Evolutionary conservation across 495 filamentous ascomycete species (phyloP).

Genomic region (Penicillium longicatenatum): DNA sequence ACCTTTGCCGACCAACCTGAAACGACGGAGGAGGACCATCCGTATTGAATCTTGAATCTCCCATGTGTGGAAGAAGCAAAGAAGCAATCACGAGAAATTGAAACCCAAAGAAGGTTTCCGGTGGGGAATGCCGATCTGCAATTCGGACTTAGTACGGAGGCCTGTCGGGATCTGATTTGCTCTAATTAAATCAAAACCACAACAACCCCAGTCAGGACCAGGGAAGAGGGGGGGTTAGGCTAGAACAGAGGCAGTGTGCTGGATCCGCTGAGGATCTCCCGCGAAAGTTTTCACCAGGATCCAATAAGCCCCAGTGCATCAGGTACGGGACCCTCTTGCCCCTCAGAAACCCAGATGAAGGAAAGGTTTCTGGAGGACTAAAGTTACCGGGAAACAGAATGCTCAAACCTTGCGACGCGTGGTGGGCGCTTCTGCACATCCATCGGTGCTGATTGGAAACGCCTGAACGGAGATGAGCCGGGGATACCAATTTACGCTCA

Average conservation of each 20-base stretch:
- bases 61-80: conserved; percentile 5
- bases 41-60: conserved; percentile 16
- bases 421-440: conserved; percentile 20
- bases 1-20: conserved; percentile 17
- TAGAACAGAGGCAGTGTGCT: conserved; percentile 7
- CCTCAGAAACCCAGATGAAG: conserved; percentile 9
- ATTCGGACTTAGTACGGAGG: background rate
- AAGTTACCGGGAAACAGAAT: conserved; percentile 24
- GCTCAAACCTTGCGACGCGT: conserved; percentile 23
- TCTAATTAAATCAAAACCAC: background rate
- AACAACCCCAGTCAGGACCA: background rate
- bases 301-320: conserved; percentile 29
- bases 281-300: conserved; percentile 36
- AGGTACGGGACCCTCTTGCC: conserved; percentile 30
- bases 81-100: conserved; percentile 1
- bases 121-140: conserved; percentile 8
- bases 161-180: background rate
- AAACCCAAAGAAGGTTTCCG: background rate
- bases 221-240: background rate
- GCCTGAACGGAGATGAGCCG: conserved; percentile 10
- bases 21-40: too few species aligned
- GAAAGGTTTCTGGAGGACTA: conserved; percentile 7
- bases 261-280: conserved; percentile 51
- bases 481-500: conserved; percentile 12
- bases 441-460: conserved; percentile 19